A percentile compares a stretch with the other conserved stretches of the same genome.
These are phyloP conservation scores for Schizosaccharomyces osmophilus DNA, from an alignment of 805 yeast species.

Conservation along the genomic window DNA sequence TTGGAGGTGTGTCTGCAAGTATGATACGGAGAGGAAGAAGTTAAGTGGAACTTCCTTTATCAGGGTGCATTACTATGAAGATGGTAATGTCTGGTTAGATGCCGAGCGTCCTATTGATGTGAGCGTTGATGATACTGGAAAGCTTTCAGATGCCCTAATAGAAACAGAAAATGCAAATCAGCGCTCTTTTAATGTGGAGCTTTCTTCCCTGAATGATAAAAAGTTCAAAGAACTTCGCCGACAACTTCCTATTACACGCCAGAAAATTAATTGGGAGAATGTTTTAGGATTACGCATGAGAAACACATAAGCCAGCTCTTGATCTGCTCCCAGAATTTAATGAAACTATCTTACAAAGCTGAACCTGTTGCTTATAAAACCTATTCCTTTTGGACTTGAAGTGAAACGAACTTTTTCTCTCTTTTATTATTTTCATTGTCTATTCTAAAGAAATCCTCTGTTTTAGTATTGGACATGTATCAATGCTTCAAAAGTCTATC, in stretches of 20 bases:
- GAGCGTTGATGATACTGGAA: constrained; percentile 8
- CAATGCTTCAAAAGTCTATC: no score
- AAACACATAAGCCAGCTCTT: neutral
- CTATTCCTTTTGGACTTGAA: no score
- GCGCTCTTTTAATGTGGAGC: constrained; percentile 31
- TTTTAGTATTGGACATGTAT: no score
- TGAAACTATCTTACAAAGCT: no score
- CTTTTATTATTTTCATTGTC: no score
- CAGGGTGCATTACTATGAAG: constrained; percentile 83
- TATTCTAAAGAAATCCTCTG: no score
- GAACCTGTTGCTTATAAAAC: no score
- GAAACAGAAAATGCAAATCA: constrained; percentile 37
- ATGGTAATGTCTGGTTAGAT: constrained; percentile 73
- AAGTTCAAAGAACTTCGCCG: constrained; percentile 70
- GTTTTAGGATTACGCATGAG: constrained; percentile 11
- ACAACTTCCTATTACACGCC: constrained; percentile 72
- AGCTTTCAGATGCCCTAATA: constrained; percentile 24
- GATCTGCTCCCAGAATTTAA: no score
- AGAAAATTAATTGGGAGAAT: constrained; percentile 85
- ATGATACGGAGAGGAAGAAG: constrained; percentile 14
- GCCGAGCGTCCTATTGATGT: constrained; percentile 15
- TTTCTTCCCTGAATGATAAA: constrained; percentile 49
- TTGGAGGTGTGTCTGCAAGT: constrained; percentile 49
- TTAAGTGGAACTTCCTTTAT: constrained; percentile 32
- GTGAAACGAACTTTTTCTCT: no score